phyloP scores from a whole-genome alignment of 176 grass and related monocot genomes.

The Juncus effusus region DNA sequence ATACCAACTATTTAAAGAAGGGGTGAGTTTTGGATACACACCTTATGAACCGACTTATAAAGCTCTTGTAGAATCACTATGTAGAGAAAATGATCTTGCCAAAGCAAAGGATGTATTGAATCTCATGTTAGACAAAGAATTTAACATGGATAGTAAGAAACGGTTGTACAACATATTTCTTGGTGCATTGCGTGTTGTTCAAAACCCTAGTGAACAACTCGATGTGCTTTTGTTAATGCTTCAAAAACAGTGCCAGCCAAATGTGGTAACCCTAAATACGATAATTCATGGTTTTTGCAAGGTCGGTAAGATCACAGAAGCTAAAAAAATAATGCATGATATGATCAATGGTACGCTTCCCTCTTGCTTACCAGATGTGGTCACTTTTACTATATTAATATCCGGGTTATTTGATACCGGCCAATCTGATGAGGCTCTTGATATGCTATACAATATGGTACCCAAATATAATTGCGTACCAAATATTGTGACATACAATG shows the following conservation, averaged over 20 bases:
- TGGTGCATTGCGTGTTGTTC: constrained; percentile 42
- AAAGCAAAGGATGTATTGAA: constrained; percentile 69
- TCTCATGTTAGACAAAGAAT: constrained; percentile 44
- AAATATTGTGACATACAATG: constrained; percentile 65
- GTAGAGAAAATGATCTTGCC: constrained; percentile 52
- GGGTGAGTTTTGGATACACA: constrained; percentile 38
- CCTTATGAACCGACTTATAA: constrained; percentile 61
- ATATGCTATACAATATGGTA: constrained; percentile 50
- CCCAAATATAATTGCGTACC: constrained; percentile 42
- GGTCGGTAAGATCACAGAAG: constrained; percentile 52
- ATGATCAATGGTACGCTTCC: constrained; percentile 65
- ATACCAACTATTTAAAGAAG: constrained; percentile 74
- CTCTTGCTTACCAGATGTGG: constrained; percentile 57
- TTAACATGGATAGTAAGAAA: constrained; percentile 29
- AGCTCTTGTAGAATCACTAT: constrained; percentile 57
- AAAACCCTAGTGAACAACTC: constrained; percentile 73
- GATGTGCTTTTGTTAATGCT: constrained; percentile 72
- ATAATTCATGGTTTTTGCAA: constrained; percentile 90
- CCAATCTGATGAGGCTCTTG: constrained; percentile 50
- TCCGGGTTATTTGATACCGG: constrained; percentile 50
- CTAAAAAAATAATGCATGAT: constrained; percentile 70
- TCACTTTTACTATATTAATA: constrained; percentile 79
- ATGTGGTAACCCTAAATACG: constrained; percentile 81
- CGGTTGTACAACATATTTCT: constrained; percentile 90
- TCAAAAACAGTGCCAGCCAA: constrained; percentile 53